Percentiles rank a stretch among this genome's conserved stretches.
Evolutionary conservation across 1,284 basidiomycete species (phyloP).

Genomic region (Cutaneotrichosporon sp.): DNA sequence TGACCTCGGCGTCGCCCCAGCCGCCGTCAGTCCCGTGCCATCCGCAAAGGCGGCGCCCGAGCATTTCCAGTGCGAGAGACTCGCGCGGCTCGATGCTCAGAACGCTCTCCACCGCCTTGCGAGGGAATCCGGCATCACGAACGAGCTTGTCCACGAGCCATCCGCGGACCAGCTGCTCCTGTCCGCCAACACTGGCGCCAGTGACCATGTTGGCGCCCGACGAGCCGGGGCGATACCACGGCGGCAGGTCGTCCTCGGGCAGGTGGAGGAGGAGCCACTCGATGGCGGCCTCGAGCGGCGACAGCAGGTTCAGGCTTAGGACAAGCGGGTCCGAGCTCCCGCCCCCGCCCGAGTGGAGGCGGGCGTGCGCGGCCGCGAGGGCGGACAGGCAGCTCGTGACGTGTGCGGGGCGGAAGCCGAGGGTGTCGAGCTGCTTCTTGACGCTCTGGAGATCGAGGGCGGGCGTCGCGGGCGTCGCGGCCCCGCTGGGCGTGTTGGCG

Average conservation of each 20-base stretch:
- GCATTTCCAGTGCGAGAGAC: constrained; percentile 49
- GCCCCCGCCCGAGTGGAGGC: constrained; percentile 34
- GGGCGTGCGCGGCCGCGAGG: constrained; percentile 42
- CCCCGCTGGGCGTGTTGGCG: constrained; percentile 10
- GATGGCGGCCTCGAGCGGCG: constrained; percentile 58
- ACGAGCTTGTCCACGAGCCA: constrained; percentile 83
- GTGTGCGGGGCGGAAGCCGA: constrained; percentile 56
- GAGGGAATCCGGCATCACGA: constrained; percentile 82
- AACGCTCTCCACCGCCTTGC: constrained; percentile 65
- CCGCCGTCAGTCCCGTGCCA: constrained; percentile 52
- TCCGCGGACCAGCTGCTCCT: constrained; percentile 66
- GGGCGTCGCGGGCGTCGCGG: constrained; percentile 11
- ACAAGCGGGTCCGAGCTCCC: constrained; percentile 44
- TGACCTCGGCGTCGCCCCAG: constrained; percentile 55
- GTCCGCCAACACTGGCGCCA: constrained; percentile 59
- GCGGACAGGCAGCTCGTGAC: constrained; percentile 49
- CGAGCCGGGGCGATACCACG: constrained; percentile 71
- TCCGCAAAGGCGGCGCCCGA: constrained; percentile 52
- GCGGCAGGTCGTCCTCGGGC: constrained; percentile 55
- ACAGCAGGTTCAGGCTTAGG: constrained; percentile 57
- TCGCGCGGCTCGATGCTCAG: constrained; percentile 49
- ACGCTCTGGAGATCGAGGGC: constrained; percentile 39
- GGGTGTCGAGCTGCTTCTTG: constrained; percentile 46
- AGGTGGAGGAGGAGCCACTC: constrained; percentile 58
- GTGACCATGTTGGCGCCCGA: constrained; percentile 63